Base-by-base conservation (phyloP, 78 protist genomes). In the Monosiga brevicollis region DNA sequence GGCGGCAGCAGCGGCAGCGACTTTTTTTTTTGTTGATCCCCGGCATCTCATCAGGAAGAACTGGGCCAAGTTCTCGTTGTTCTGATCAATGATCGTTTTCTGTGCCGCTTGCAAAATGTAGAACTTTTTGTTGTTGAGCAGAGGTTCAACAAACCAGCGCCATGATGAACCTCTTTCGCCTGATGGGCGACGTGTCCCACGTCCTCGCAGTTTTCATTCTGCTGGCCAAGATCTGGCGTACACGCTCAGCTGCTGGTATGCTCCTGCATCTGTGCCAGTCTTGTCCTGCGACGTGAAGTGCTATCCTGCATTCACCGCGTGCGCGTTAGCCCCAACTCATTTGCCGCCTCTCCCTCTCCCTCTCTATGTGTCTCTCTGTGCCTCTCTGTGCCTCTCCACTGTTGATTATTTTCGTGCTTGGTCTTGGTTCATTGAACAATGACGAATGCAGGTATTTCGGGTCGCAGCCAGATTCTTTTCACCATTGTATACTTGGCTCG, bases 381-480 rank as follows among this genome's bases (percentile, higher is more conserved):
- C 70, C 20, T 54, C 70, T 54, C 32, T 54, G 9, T 9, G 9
- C 70, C 20, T 54, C 32, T 54, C 70, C 32, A 54, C 20, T 54
- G 70, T 54, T 54, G 70, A 20, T 54, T 54, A 20, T 54, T 20
- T 54, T 54, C 70, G 20, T 54, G 32, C 70, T 54, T 54, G 32
- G 70, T 72, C 26, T 20, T 72, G 22, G 10, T 3, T 29, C 36
- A 9, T 72, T n/a, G n/a, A n/a, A n/a, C n/a, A n/a, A n/a, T n/a
- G n/a, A n/a, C n/a, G n/a, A n/a, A 3, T 75, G 38, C 81, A 91
- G 97, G 97, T 41, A 39, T 95, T 73, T 94, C 97, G 41, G 81
- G 94, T 42, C 87, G 90, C 80, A 84, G 88, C 11, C 96, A 94
- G 83, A 29, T 86, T n/a, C 78, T 95, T 49, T 95, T 91, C 78